A percentile compares a stretch with the other conserved stretches of the same genome.
Evolutionary conservation across 768 basidiomycete genomes (phyloP).

Genomic region (Kwoniella sp.): DNA sequence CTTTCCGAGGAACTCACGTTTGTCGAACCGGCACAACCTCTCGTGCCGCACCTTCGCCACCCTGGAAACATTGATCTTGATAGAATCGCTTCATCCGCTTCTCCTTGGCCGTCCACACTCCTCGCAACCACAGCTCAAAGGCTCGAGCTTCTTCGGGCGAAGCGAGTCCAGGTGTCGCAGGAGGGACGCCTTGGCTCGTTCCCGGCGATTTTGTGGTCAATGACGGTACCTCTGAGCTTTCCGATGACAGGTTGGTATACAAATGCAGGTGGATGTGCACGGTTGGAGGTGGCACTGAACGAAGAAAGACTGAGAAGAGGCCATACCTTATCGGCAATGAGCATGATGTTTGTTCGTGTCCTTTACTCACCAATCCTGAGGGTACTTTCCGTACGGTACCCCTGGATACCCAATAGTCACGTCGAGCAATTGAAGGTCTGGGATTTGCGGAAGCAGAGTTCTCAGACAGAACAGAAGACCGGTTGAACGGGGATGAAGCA

Average conservation of each 20-base stretch:
- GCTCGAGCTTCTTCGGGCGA: conserved; percentile 63
- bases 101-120: conserved; percentile 85
- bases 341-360: background rate
- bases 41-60: conserved; percentile 19
- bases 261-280: conserved; percentile 85
- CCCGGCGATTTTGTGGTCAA: conserved; percentile 45
- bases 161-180: conserved; percentile 50
- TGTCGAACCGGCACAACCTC: conserved; percentile 39
- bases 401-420: conserved; percentile 91
- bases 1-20: conserved; percentile 27
- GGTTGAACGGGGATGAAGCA: conserved; percentile 88
- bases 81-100: conserved; percentile 69
- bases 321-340: conserved; percentile 62
- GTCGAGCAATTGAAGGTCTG: conserved; percentile 79
- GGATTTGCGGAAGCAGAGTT: conserved; percentile 74
- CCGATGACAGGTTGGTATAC: conserved; percentile 63
- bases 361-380: conserved; percentile 64
- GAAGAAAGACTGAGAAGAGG: conserved; percentile 80
- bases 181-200: conserved; percentile 34
- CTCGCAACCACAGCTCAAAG: conserved; percentile 83
- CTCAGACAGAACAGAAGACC: conserved; percentile 83
- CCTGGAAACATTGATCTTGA: conserved; percentile 61
- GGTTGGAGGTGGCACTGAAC: conserved; percentile 75
- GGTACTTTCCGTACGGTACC: conserved; percentile 75
- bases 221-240: conserved; percentile 55